Conservation (phyloP, 768 basidiomycete genomes). For the Albatrellus ellisii region DNA sequence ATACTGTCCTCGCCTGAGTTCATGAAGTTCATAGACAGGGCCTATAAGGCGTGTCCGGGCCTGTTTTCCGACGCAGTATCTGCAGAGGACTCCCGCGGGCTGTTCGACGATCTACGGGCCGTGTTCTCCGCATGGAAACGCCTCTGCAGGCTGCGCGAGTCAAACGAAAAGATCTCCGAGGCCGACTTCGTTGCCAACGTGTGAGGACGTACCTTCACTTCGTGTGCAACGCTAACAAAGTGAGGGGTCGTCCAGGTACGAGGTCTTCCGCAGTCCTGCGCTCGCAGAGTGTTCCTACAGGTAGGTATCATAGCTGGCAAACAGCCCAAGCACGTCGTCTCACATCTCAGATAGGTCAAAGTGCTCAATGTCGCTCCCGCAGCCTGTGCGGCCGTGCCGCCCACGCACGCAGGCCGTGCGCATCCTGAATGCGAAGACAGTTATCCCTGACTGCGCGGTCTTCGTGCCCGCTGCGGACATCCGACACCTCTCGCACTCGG, state of each 20-base stretch:
- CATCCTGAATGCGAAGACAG: constrained; percentile 32
- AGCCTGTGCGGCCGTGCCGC: constrained; percentile 22
- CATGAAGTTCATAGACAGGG: constrained; percentile 22
- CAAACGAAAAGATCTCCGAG: constrained; percentile 36
- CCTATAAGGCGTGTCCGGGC: constrained; percentile 21
- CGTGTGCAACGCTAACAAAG: not conserved
- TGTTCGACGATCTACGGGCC: constrained; percentile 25
- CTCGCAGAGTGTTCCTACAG: constrained; percentile 28
- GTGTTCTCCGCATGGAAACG: constrained; percentile 34
- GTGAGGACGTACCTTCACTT: constrained; percentile 20
- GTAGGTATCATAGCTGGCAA: too few species aligned
- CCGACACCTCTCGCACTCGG: constrained; percentile 28
- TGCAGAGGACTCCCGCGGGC: constrained; percentile 13
- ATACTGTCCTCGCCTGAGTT: constrained; percentile 17
- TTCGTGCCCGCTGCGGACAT: constrained; percentile 29
- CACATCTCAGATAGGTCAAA: too few species aligned
- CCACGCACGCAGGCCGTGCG: constrained; percentile 21
- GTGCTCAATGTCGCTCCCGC: constrained; percentile 33
- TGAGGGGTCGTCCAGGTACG: constrained; percentile 24
- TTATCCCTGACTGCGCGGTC: constrained; percentile 35
- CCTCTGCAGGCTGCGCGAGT: constrained; percentile 28
- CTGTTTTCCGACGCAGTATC: constrained; percentile 25
- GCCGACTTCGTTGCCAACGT: constrained; percentile 43
- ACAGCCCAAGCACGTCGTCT: too few species aligned
- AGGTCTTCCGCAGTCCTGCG: constrained; percentile 34